These are phyloP conservation scores for Cylindrodendrum hubeiense DNA, from an alignment of 2,329 filamentous ascomycete species.

Conservation along the genomic window DNA sequence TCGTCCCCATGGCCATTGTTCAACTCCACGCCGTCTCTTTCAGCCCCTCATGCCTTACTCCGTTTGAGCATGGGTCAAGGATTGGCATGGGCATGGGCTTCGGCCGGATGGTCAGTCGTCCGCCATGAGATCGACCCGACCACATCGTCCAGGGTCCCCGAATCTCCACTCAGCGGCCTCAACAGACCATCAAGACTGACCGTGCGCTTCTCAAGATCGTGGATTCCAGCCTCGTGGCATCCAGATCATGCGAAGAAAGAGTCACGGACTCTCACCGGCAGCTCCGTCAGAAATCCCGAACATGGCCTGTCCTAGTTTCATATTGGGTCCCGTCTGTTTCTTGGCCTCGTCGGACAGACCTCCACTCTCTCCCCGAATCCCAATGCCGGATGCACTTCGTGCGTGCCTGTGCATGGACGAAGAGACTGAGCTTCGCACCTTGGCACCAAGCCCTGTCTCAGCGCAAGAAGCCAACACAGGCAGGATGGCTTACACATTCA, in stretches of 20 bases:
- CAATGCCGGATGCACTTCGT: conserved; percentile 6
- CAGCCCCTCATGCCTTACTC: neutral
- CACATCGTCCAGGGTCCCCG: conserved; percentile 5
- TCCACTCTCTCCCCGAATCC: conserved; percentile 1
- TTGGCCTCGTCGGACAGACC: conserved; percentile 12
- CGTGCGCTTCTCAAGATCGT: conserved; percentile 12
- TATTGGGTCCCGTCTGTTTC: neutral
- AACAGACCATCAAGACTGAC: conserved; percentile 4
- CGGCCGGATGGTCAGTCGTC: conserved; percentile 20
- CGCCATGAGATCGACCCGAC: conserved; percentile 27
- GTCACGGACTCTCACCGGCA: conserved; percentile 14
- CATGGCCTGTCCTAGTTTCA: conserved; percentile 15
- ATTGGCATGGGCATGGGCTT: conserved; percentile 26
- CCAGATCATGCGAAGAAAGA: conserved; percentile 10
- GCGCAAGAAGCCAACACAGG: conserved; percentile 31
- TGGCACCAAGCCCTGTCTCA: conserved; percentile 36
- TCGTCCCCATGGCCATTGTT: neutral
- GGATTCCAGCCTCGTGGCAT: conserved; percentile 25
- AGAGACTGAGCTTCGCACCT: conserved; percentile 19
- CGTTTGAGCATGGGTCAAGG: conserved; percentile 1
- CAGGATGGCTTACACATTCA: conserved; percentile 34
- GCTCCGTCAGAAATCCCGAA: conserved; percentile 21
- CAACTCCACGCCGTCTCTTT: neutral
- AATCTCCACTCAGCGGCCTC: conserved; percentile 7
- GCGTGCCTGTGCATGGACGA: conserved; percentile 9